These are phyloP conservation scores for Venturia oleaginea DNA, from an alignment of 2,329 filamentous ascomycete species.

Conservation along the genomic window DNA sequence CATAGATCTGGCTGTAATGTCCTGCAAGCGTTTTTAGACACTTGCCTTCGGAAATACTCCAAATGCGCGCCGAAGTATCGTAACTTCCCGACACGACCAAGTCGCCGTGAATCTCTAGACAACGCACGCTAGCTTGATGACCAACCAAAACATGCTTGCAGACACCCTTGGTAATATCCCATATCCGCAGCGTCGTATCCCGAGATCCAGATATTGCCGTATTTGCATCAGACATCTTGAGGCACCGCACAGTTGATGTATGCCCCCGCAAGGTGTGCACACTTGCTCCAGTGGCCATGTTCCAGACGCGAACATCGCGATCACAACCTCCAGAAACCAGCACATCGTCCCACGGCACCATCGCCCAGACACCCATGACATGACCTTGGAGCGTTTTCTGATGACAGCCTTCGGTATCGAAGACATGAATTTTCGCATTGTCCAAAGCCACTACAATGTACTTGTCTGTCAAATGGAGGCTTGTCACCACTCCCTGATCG, in stretches of 20 bases:
- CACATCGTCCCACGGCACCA: slow-evolving; percentile 95
- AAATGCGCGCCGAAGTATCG: slow-evolving; percentile 92
- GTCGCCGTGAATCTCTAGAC: slow-evolving; percentile 91
- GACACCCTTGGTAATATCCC: slow-evolving; percentile 81
- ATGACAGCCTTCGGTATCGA: slow-evolving; percentile 81
- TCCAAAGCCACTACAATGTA: slow-evolving; percentile 97
- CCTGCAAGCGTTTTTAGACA: slow-evolving; percentile 84
- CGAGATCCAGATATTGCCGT: slow-evolving; percentile 94
- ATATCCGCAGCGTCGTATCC: slow-evolving; percentile 88
- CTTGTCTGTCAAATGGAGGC: slow-evolving; percentile 83
- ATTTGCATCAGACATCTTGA: slow-evolving; percentile 93
- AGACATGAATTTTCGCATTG: slow-evolving; percentile 97
- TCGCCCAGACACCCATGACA: slow-evolving; percentile 99
- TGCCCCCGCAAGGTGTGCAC: slow-evolving; percentile 83
- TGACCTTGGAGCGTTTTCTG: slow-evolving; percentile 87
- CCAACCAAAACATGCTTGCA: slow-evolving; percentile 89
- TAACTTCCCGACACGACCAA: slow-evolving; percentile 97
- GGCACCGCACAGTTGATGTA: slow-evolving; percentile 89
- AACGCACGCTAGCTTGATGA: slow-evolving; percentile 91
- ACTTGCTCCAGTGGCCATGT: slow-evolving; percentile 72
- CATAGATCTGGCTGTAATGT: slow-evolving; percentile 98
- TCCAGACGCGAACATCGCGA: slow-evolving; percentile 93
- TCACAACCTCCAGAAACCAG: slow-evolving; percentile 95
- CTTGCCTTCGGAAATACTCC: slow-evolving; percentile 93
- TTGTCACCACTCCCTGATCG: slow-evolving; percentile 94